phyloP scores from a whole-genome alignment of 441 rosid species.

The Erodium chrysanthum region DNA sequence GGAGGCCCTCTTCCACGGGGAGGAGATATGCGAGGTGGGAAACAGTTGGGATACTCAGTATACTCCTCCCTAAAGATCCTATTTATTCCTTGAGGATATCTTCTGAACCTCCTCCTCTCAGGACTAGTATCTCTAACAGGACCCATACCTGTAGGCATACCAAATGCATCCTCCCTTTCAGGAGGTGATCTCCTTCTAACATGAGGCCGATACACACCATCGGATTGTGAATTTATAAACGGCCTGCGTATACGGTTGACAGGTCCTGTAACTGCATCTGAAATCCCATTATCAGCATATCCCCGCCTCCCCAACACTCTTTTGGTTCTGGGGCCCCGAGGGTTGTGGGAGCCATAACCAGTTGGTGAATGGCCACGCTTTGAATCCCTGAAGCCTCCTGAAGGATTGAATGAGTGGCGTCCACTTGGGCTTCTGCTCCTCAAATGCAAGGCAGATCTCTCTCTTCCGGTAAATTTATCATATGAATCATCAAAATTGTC shows the following conservation, averaged over 20 bases:
- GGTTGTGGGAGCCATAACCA: slow-evolving; percentile 22
- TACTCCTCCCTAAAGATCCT: slow-evolving; percentile 31
- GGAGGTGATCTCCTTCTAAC: slow-evolving; percentile 26
- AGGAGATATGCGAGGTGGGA: slow-evolving; percentile 31
- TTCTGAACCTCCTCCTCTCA: slow-evolving; percentile 31
- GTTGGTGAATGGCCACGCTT: slow-evolving; percentile 23
- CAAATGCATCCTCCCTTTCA: slow-evolving; percentile 23
- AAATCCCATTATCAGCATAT: slow-evolving; percentile 23
- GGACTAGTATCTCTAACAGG: slow-evolving; percentile 31
- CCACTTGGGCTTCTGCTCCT: slow-evolving; percentile 30
- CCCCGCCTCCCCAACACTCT: slow-evolving; percentile 26
- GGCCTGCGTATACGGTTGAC: slow-evolving; percentile 29
- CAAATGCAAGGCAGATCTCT: slow-evolving; percentile 23
- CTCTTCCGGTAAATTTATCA: slow-evolving; percentile 26
- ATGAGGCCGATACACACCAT: slow-evolving; percentile 24
- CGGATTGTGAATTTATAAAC: slow-evolving; percentile 24
- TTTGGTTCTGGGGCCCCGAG: slow-evolving; percentile 28
- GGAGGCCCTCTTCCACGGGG: slow-evolving; percentile 22
- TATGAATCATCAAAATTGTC: slow-evolving; percentile 20
- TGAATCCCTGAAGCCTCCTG: slow-evolving; percentile 25
- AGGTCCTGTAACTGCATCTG: slow-evolving; percentile 25
- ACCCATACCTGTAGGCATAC: slow-evolving; percentile 18
- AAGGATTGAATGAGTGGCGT: slow-evolving; percentile 20
- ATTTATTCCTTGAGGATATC: slow-evolving; percentile 21
- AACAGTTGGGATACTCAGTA: slow-evolving; percentile 22